Conservation (phyloP, 1,139 yeast genomes). For the Geotrichum fermentans region DNA sequence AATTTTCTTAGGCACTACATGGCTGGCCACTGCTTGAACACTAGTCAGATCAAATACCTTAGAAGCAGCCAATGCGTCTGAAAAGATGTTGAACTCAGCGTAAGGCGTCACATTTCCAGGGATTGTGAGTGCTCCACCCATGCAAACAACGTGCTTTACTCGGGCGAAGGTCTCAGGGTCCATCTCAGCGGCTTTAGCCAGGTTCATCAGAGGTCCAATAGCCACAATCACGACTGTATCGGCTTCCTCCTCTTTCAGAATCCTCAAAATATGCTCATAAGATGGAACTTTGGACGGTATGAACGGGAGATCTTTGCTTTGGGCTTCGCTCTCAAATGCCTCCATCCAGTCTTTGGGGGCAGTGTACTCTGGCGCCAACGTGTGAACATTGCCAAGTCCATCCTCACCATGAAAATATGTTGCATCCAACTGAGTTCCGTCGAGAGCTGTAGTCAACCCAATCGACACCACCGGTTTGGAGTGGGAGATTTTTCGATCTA, state of each 20-base stretch:
- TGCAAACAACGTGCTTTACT: conserved; percentile 37
- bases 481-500: conserved; percentile 21
- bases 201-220: conserved; percentile 42
- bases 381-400: conserved; percentile 42
- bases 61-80: conserved; percentile 42
- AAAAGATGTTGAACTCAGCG: conserved; percentile 43
- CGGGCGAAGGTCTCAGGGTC: conserved; percentile 39
- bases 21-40: conserved; percentile 22
- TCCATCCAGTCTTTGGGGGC: conserved; percentile 33
- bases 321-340: conserved; percentile 22
- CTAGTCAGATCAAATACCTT: conserved; percentile 37
- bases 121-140: conserved; percentile 40
- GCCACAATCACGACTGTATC: conserved; percentile 40
- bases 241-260: conserved; percentile 36
- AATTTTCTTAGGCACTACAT: conserved; percentile 32
- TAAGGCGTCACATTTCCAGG: conserved; percentile 42
- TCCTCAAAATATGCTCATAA: conserved; percentile 36
- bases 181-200: conserved; percentile 39
- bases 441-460: conserved; percentile 35
- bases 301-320: conserved; percentile 29
- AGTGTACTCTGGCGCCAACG: conserved; percentile 36
- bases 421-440: conserved; percentile 37
- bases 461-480: conserved; percentile 35
- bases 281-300: conserved; percentile 34
- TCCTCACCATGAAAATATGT: conserved; percentile 42